A percentile compares a stretch with the other conserved stretches of the same genome.
Evolutionary conservation across 768 basidiomycete species (phyloP).

Genomic region (Podaxis mareebaensis): DNA sequence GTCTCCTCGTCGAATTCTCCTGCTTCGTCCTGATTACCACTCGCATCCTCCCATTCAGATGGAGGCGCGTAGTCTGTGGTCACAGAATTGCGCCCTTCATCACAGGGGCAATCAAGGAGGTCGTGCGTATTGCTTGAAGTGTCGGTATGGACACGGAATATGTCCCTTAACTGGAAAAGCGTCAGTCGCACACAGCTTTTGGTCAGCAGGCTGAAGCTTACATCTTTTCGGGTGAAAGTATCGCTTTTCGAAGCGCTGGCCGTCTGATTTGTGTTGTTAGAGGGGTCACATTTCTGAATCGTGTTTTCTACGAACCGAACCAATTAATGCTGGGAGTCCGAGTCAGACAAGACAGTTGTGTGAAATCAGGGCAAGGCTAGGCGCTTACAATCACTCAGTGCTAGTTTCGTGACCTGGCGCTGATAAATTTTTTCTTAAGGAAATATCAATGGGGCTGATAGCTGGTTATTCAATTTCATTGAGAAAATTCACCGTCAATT

Average conservation of each 20-base stretch:
- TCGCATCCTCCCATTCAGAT: constrained; percentile 31
- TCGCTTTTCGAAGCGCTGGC: constrained; percentile 63
- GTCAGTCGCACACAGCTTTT: not conserved
- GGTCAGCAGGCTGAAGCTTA: constrained; percentile 34
- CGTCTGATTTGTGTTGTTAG: constrained; percentile 26
- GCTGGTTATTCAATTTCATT: not conserved
- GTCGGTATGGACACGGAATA: constrained; percentile 82
- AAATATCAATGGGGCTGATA: constrained; percentile 11
- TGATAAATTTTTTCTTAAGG: constrained; percentile 85
- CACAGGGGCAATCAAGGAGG: constrained; percentile 79
- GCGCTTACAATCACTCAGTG: constrained; percentile 73
- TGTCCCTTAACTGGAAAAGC: constrained; percentile 72
- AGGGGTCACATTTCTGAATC: not conserved
- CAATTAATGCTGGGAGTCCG: constrained; percentile 60
- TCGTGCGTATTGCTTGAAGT: constrained; percentile 93
- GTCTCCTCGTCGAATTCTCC: not conserved
- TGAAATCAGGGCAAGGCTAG: constrained; percentile 23
- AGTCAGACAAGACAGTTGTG: not conserved
- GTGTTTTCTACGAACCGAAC: constrained; percentile 45
- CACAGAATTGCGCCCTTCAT: constrained; percentile 32
- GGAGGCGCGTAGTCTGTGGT: constrained; percentile 16
- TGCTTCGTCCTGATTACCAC: not conserved
- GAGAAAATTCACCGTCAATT: constrained; percentile 68
- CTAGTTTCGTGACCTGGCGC: constrained; percentile 92
- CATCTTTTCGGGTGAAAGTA: constrained; percentile 86